These are phyloP conservation scores for Thermothielavioides terrestris DNA, from an alignment of 495 filamentous ascomycete genomes.

Conservation along the genomic window DNA sequence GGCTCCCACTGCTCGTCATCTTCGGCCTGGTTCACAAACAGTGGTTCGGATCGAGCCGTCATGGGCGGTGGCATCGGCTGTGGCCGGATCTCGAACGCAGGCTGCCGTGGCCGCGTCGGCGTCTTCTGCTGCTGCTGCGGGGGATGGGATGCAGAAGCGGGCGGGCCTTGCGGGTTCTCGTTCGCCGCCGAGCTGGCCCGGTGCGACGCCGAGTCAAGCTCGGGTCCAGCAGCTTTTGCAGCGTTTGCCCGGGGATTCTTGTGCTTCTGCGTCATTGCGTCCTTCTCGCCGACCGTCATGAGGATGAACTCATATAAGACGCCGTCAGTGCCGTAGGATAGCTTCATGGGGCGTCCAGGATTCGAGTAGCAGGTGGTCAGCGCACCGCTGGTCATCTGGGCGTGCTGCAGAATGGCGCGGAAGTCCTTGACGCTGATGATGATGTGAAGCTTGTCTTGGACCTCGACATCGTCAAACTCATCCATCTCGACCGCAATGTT, in stretches of 20 bases:
- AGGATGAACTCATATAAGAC: constrained; percentile 79
- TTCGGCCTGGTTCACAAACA: constrained; percentile 61
- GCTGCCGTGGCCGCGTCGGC: constrained; percentile 13
- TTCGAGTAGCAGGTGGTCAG: constrained; percentile 72
- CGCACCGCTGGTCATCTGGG: constrained; percentile 60
- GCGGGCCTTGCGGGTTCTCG: constrained; percentile 2
- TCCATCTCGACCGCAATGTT: constrained; percentile 76
- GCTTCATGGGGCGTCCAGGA: constrained; percentile 73
- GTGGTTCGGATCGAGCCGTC: constrained; percentile 59
- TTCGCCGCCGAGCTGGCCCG: constrained; percentile 28
- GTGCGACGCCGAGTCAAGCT: constrained; percentile 31
- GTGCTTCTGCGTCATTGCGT: constrained; percentile 31
- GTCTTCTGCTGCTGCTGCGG: constrained; percentile 16
- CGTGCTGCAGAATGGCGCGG: constrained; percentile 79
- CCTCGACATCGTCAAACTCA: constrained; percentile 77
- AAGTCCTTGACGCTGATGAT: constrained; percentile 92
- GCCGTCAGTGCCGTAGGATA: constrained; percentile 66
- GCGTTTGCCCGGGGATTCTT: constrained; percentile 30
- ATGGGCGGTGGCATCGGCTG: constrained; percentile 42
- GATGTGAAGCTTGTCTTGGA: constrained; percentile 70
- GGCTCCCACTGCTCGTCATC: constrained; percentile 85
- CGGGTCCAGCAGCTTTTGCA: constrained; percentile 18
- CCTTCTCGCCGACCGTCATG: constrained; percentile 84
- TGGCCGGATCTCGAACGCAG: constrained; percentile 30
- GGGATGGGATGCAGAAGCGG: background rate